Evolutionary conservation across 805 yeast genomes (phyloP).

Genomic region (Yarrowia sp.): DNA sequence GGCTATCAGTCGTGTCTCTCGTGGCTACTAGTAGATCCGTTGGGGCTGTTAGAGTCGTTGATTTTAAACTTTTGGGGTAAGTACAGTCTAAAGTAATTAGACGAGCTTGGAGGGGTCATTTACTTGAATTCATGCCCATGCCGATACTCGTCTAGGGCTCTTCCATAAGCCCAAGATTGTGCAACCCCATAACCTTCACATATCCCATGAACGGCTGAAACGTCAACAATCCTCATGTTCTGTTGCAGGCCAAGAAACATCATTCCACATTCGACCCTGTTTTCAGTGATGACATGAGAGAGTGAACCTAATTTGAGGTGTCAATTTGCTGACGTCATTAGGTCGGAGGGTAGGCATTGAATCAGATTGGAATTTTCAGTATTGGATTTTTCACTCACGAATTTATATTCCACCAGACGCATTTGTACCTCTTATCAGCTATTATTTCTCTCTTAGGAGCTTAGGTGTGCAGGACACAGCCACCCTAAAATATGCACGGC

Average conservation of each 20-base stretch:
- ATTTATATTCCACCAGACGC: neutral
- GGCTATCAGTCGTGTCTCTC: too few relatives aligned
- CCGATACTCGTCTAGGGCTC: too few relatives aligned
- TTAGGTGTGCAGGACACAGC: neutral
- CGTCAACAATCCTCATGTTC: neutral
- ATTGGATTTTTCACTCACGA: neutral
- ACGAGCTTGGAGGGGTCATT: too few relatives aligned
- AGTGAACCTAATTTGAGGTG: neutral
- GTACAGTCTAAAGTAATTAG: too few relatives aligned
- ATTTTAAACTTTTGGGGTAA: too few relatives aligned
- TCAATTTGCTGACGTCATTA: neutral
- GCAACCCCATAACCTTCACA: too few relatives aligned
- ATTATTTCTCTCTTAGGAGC: neutral
- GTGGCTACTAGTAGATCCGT: too few relatives aligned
- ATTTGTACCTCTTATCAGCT: neutral
- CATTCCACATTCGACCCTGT: constrained; percentile 14
- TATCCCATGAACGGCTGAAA: neutral
- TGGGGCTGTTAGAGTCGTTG: too few relatives aligned
- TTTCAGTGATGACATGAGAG: neutral
- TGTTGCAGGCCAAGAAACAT: neutral
- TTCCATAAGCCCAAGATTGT: too few relatives aligned
- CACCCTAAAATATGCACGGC: constrained; percentile 21
- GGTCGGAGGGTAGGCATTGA: too few relatives aligned
- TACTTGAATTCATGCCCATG: too few relatives aligned
- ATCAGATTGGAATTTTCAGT: too few relatives aligned